phyloP scores from a whole-genome alignment of 2,329 filamentous ascomycete genomes.

The Colletotrichum sp. region DNA sequence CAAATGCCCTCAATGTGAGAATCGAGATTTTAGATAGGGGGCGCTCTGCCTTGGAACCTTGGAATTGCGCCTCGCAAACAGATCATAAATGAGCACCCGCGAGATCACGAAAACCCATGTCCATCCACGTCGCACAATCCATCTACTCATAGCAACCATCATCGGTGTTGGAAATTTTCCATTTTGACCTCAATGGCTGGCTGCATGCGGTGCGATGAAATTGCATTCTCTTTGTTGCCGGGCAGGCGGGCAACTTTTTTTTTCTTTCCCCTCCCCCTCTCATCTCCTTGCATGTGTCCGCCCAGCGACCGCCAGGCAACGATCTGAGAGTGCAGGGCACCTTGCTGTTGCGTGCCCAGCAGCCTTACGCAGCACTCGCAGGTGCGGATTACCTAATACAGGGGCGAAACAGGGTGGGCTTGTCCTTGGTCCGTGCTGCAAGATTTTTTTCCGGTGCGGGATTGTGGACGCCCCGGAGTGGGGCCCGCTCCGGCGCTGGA shows the following conservation, averaged over 20 bases:
- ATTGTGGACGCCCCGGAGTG: neutral
- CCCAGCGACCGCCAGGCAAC: constrained; percentile 1
- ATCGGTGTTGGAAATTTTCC: neutral
- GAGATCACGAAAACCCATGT: neutral
- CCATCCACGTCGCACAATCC: neutral
- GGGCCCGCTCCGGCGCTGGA: neutral
- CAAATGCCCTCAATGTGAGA: neutral
- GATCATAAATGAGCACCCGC: neutral
- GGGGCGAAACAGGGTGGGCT: neutral
- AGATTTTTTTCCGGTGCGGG: neutral
- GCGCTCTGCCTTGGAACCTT: neutral
- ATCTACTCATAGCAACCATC: neutral
- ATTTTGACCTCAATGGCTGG: neutral
- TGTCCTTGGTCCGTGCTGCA: neutral
- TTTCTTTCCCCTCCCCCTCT: neutral
- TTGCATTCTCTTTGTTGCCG: neutral
- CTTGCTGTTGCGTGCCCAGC: neutral
- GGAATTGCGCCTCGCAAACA: neutral
- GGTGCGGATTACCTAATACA: neutral
- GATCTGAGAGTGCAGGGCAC: neutral
- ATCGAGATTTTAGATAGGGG: neutral
- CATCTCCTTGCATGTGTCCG: neutral
- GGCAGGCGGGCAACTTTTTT: neutral
- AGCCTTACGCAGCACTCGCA: neutral
- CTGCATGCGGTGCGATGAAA: neutral